Evolutionary conservation across 306 rosid species (phyloP).

Genomic region (Benincasa hispida): DNA sequence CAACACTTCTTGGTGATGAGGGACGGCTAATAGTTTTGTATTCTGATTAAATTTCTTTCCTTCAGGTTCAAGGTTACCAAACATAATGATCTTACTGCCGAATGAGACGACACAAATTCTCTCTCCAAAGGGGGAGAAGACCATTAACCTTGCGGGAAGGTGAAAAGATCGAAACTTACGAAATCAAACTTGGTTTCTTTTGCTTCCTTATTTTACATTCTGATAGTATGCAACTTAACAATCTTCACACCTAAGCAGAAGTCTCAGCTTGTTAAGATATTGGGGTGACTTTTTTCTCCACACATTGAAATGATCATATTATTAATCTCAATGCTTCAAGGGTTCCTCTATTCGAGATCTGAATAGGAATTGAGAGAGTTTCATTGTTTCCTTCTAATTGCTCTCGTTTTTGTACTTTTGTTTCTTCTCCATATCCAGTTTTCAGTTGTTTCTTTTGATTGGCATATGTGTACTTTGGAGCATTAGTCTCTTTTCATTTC

Average conservation of each 20-base stretch:
- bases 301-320: background rate
- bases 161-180: slow-evolving; percentile 24
- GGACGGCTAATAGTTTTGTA: background rate
- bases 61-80: slow-evolving; percentile 71
- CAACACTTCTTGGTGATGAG: background rate
- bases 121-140: slow-evolving; percentile 39
- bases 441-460: too few species aligned
- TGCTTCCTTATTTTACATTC: background rate
- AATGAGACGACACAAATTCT: slow-evolving; percentile 33
- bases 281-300: background rate
- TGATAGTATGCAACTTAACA: background rate
- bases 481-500: too few species aligned
- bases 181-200: slow-evolving; percentile 7
- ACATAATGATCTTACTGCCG: slow-evolving; percentile 44
- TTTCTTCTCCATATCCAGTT: too few species aligned
- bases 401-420: too few species aligned
- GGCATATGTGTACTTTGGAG: too few species aligned
- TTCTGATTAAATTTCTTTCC: background rate
- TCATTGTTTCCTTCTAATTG: too few species aligned
- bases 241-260: background rate
- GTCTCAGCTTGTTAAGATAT: background rate
- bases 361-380: too few species aligned
- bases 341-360: too few species aligned
- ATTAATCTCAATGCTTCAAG: background rate
- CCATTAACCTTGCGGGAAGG: slow-evolving; percentile 72